phyloP scores from a whole-genome alignment of 2,329 filamentous ascomycete species.

The Daldinia sp. region DNA sequence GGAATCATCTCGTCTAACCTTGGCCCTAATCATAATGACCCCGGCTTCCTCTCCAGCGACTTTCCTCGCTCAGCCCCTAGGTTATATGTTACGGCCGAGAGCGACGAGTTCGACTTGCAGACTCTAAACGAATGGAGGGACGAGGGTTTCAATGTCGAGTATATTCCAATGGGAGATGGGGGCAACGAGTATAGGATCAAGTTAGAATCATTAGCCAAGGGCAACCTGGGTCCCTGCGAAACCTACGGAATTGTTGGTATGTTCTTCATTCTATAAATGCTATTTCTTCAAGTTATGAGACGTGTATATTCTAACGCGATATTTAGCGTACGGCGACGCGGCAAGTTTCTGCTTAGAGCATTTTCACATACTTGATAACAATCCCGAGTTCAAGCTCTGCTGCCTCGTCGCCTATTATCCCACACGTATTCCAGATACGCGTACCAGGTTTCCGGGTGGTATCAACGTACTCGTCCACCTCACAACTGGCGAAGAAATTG shows the following conservation, averaged over 20 bases:
- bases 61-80: conserved; percentile 51
- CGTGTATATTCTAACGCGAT: conserved; percentile 5
- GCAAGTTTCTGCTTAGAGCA: conserved; percentile 54
- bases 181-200: conserved; percentile 48
- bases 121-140: conserved; percentile 52
- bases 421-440: conserved; percentile 53
- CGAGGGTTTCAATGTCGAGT: conserved; percentile 55
- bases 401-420: conserved; percentile 57
- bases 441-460: conserved; percentile 51
- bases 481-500: conserved; percentile 49
- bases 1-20: conserved; percentile 41
- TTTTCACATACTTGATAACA: conserved; percentile 56
- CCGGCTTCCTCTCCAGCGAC: conserved; percentile 52
- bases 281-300: not conserved
- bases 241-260: conserved; percentile 55
- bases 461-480: conserved; percentile 54
- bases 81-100: conserved; percentile 54
- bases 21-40: conserved; percentile 51
- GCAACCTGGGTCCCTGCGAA: conserved; percentile 51
- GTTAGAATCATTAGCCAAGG: conserved; percentile 47
- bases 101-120: conserved; percentile 52
- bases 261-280: conserved; percentile 33
- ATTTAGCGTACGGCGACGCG: conserved; percentile 54
- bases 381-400: conserved; percentile 53
- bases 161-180: conserved; percentile 51